Base-by-base conservation (phyloP, 2,329 filamentous ascomycete genomes). In the Mycosphaerella sp. region DNA sequence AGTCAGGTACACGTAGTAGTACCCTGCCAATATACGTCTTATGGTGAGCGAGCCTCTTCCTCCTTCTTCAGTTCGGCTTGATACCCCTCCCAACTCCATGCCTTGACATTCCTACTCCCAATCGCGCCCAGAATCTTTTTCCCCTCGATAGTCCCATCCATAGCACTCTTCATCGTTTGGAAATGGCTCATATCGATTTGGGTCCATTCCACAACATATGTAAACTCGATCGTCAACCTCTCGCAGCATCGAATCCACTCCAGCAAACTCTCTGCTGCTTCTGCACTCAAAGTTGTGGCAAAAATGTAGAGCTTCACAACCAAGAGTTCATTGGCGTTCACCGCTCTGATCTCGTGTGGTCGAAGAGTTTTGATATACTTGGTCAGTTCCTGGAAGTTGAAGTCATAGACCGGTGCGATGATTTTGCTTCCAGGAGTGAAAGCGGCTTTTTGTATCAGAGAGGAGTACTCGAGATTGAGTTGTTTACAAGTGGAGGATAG, bases 181-280 rank as follows among this genome's bases (percentile, higher is more conserved):
- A 57, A 10, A 6, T 41, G 37, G 6, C 40, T 45, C 25, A 41
- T 36, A 28, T 58, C 49, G 21, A 55, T 44, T 6, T 35, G 43
- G 12, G 36, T 58, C 55, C 56, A 60, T n/a, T 53, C 51, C 34
- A 53, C 46, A 12, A 49, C 41, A 41, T 60, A 60, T 28, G 28
- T 27, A 7, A 56, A 35, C 21, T 56, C 50, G 3, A 58, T 34
- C 1, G 52, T 49, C 3, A 32, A 52, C 3, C 10, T 35, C 40
- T 58, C 51, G 28, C 46, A 51, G 1, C 45, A 5, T 4, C 17
- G 36, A 1, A 54, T 40, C 58, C 58, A 60, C 30, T 55, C 41
- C 18, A 41, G 13, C 32, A 60, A 18, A 8, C 47, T 41, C 34
- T 43, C 28, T 13, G 44, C 25, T 49, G 49, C 13, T 49, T 17